phyloP scores from a whole-genome alignment of 345 rosid species.

The Populus ilicifolia region DNA sequence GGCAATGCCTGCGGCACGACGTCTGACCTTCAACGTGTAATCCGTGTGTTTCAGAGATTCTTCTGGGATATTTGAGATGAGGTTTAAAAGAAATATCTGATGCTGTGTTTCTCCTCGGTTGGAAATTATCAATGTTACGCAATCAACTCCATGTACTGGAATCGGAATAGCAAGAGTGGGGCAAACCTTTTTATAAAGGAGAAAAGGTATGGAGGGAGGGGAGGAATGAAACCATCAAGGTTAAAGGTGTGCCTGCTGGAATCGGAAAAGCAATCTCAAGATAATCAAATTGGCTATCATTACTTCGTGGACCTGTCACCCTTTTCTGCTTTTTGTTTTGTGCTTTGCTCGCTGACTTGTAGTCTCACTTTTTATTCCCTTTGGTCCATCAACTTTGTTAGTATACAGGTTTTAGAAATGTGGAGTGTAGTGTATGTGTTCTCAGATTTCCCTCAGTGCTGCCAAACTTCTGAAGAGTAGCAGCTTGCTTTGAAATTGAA shows the following conservation, averaged over 20 bases:
- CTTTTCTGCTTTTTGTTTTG: conserved; percentile 9
- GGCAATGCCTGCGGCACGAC: background rate
- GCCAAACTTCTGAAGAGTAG: background rate
- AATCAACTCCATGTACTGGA: background rate
- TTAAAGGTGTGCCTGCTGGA: conserved; percentile 17
- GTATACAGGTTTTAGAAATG: too few relatives aligned
- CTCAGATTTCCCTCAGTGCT: too few relatives aligned
- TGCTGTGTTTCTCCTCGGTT: background rate
- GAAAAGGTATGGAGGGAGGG: background rate
- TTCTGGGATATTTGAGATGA: background rate
- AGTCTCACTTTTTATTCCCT: background rate
- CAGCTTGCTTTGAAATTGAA: conserved; percentile 19
- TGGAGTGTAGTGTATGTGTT: too few relatives aligned
- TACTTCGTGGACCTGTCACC: conserved; percentile 16
- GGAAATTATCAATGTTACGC: background rate
- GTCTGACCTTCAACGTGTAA: background rate
- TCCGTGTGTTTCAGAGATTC: background rate
- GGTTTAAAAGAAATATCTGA: background rate
- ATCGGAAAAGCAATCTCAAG: conserved; percentile 1
- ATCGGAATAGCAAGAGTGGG: conserved; percentile 13
- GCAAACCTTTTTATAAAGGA: conserved; percentile 1
- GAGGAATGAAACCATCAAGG: conserved; percentile 9
- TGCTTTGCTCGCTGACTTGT: background rate
- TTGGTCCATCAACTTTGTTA: background rate
- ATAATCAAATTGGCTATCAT: conserved; percentile 32